Conservation (phyloP, 495 filamentous ascomycete species). For the Xylaria longipes region DNA sequence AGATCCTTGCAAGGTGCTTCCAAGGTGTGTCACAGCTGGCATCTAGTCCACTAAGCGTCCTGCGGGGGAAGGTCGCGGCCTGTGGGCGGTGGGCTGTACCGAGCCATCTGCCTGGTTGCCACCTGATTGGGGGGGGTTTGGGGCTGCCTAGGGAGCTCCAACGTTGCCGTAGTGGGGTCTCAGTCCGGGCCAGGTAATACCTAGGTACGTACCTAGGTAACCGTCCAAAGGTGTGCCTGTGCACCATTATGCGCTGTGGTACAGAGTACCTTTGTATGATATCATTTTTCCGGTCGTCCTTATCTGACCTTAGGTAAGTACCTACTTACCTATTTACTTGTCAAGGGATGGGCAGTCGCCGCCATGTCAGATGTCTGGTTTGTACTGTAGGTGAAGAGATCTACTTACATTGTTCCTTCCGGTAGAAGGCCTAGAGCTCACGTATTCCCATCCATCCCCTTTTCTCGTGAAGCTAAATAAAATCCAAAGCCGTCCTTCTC, state of each 20-base stretch:
- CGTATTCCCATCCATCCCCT: not conserved
- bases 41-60: not conserved
- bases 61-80: not conserved
- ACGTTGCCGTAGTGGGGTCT: not conserved
- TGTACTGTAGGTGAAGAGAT: not conserved
- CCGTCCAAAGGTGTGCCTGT: not conserved
- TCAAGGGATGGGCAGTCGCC: not conserved
- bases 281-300: slow-evolving; percentile 14
- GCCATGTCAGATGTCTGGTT: not conserved
- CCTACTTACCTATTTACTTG: not conserved
- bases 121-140: not conserved
- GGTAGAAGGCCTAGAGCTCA: not conserved
- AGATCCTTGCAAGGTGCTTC: slow-evolving; percentile 4
- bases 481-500: not conserved
- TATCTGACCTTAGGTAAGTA: not conserved
- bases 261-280: slow-evolving; percentile 22
- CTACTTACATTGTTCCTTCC: not conserved
- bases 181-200: not conserved
- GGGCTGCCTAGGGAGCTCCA: too few relatives aligned
- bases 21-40: not conserved
- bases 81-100: not conserved
- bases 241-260: not conserved
- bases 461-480: not conserved
- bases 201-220: too few relatives aligned
- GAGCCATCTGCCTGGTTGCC: not conserved